Evolutionary conservation across 1,284 basidiomycete genomes (phyloP).

Genomic region (Microbotryomycetes sp.): DNA sequence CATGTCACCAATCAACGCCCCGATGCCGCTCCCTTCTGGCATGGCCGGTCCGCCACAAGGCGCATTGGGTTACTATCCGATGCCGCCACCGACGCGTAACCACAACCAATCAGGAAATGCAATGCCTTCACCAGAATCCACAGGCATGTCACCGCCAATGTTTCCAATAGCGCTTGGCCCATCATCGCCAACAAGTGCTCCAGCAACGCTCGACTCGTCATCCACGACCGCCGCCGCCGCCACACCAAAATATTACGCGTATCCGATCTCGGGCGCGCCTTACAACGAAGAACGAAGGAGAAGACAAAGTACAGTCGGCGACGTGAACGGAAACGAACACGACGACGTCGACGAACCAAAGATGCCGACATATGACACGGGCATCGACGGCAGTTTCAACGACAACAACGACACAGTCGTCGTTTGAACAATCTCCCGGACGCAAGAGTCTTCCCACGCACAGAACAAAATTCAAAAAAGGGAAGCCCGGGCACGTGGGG

Average conservation of each 20-base stretch:
- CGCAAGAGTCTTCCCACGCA: too few species aligned
- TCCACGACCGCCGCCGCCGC: not conserved
- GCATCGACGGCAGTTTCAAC: too few species aligned
- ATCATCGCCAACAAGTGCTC: not conserved
- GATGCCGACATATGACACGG: too few species aligned
- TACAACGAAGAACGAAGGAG: not conserved
- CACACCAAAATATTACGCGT: not conserved
- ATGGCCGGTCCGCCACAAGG: too few species aligned
- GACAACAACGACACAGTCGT: too few species aligned
- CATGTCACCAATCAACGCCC: not conserved
- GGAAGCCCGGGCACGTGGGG: too few species aligned
- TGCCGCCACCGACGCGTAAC: too few species aligned
- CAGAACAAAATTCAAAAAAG: too few species aligned
- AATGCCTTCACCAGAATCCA: not conserved
- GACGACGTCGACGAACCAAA: too few species aligned
- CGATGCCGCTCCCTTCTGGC: not conserved
- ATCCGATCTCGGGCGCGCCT: not conserved
- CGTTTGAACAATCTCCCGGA: too few species aligned
- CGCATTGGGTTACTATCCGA: not conserved
- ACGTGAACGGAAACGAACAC: too few species aligned
- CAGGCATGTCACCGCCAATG: not conserved
- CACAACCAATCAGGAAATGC: not conserved
- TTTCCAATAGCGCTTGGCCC: not conserved
- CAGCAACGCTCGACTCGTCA: not conserved
- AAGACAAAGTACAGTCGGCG: not conserved